A percentile compares a stretch with the other conserved stretches of the same genome.
phyloP scores from a whole-genome alignment of 1,284 basidiomycete genomes.

The Tilletia horrida region DNA sequence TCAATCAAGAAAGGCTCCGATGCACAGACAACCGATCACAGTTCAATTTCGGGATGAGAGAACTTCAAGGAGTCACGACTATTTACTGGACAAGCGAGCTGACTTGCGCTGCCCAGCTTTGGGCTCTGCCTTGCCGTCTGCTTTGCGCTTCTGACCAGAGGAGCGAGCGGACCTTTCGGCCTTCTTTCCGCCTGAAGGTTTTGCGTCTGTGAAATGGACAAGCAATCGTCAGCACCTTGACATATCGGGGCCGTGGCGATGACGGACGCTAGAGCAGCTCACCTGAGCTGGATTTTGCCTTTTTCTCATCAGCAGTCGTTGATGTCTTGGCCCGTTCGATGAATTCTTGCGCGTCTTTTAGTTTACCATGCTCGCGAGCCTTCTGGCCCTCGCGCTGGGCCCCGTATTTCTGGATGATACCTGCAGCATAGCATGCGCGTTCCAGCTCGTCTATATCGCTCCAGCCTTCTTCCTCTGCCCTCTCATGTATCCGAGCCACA shows the following conservation, averaged over 20 bases:
- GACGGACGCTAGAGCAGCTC: too few species aligned
- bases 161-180: background rate
- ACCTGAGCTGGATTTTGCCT: background rate
- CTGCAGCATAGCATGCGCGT: constrained; percentile 1
- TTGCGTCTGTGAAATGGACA: background rate
- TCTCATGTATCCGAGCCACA: constrained; percentile 1
- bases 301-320: background rate
- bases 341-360: background rate
- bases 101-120: background rate
- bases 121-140: background rate
- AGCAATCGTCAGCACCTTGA: too few species aligned
- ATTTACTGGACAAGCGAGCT: constrained; percentile 3
- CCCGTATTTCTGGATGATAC: constrained; percentile 1
- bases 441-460: constrained; percentile 8
- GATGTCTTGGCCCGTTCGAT: background rate
- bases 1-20: background rate
- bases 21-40: background rate
- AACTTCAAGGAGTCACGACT: background rate
- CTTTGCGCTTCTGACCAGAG: constrained; percentile 4
- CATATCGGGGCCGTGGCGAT: background rate
- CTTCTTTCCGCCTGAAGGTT: background rate
- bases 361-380: constrained; percentile 3
- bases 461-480: constrained; percentile 3
- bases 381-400: background rate
- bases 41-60: constrained; percentile 64